Conservation (phyloP, 23 red algal genomes). For the Gracilaria domingensis region DNA sequence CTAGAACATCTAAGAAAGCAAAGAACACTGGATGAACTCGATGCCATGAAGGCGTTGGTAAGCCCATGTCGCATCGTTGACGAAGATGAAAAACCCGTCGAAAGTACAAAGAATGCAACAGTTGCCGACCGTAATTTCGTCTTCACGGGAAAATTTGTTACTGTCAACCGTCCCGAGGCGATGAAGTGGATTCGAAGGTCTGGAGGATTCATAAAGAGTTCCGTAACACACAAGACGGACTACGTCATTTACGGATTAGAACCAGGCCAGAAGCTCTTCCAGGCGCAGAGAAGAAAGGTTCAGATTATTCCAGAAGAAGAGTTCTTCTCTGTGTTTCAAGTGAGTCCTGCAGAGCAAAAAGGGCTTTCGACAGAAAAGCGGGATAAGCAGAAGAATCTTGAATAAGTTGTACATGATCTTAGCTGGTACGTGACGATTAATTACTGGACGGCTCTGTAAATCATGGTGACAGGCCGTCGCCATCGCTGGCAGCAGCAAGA, state of each 20-base stretch:
- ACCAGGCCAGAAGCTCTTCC: conserved; percentile 60
- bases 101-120: neutral
- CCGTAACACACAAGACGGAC: conserved; percentile 66
- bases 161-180: conserved; percentile 24
- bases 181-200: conserved; percentile 54
- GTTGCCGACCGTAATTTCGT: conserved; percentile 65
- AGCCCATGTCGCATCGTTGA: conserved; percentile 10
- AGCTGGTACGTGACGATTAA: neutral
- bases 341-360: neutral
- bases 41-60: conserved; percentile 20
- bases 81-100: conserved; percentile 5
- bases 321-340: conserved; percentile 46
- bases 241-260: conserved; percentile 67
- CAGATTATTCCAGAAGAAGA: conserved; percentile 53
- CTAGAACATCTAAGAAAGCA: conserved; percentile 34
- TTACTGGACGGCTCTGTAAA: too few relatives aligned
- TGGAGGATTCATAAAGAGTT: conserved; percentile 49
- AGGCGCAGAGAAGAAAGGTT: conserved; percentile 57
- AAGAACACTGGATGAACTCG: conserved; percentile 31
- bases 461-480: too few relatives aligned
- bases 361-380: neutral
- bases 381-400: neutral
- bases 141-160: conserved; percentile 71
- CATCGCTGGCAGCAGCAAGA: too few relatives aligned
- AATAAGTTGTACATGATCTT: neutral